Percentiles rank a stretch among this genome's conserved stretches.
These are phyloP conservation scores for Coemansia umbellata DNA, from an alignment of 192 early-diverging fungal species.

Conservation along the genomic window DNA sequence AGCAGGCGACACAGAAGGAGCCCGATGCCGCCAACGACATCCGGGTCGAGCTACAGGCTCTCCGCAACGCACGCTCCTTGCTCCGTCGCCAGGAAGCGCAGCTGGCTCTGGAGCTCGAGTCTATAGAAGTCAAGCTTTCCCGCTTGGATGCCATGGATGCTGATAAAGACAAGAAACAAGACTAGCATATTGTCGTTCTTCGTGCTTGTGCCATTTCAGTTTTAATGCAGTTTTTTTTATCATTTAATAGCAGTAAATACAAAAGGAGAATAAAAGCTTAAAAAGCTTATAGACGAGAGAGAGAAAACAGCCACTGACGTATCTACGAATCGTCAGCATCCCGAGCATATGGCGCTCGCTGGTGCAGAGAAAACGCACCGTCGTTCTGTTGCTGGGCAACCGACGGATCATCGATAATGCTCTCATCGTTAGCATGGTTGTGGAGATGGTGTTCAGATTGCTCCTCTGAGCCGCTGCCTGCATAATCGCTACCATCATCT, in stretches of 20 bases:
- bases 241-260: slow-evolving; percentile 14
- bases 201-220: background rate
- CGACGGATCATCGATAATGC: background rate
- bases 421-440: background rate
- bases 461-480: background rate
- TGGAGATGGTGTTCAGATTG: background rate
- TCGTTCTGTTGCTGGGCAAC: too few relatives aligned
- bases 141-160: slow-evolving; percentile 25
- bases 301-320: background rate
- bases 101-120: slow-evolving; percentile 23
- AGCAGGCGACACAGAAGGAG: background rate
- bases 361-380: background rate
- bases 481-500: background rate
- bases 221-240: background rate
- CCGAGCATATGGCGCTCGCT: background rate
- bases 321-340: background rate
- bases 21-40: background rate
- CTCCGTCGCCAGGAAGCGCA: slow-evolving; percentile 20
- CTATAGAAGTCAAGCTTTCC: slow-evolving; percentile 29
- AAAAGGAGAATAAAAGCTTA: too few relatives aligned
- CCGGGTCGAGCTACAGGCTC: slow-evolving; percentile 15
- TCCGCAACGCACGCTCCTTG: slow-evolving; percentile 6
- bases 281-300: background rate
- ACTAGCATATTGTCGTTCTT: background rate
- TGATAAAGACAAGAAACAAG: background rate